Evolutionary conservation across 2,329 filamentous ascomycete genomes (phyloP).

Genomic region (Epichloe hybrida): DNA sequence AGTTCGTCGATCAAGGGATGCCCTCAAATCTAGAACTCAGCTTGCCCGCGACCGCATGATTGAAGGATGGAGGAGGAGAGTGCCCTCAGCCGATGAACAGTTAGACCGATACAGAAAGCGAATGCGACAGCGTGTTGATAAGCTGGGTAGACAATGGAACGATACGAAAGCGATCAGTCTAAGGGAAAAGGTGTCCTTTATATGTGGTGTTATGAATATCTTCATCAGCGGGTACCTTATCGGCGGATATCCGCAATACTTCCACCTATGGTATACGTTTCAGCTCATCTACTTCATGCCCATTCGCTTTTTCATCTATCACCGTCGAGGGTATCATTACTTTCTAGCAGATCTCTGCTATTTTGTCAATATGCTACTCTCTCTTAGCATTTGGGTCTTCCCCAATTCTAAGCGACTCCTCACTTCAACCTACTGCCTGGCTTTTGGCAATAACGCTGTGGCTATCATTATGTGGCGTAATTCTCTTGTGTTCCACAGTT

Average conservation of each 20-base stretch:
- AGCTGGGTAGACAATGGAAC: slow-evolving; percentile 73
- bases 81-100: slow-evolving; percentile 82
- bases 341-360: slow-evolving; percentile 96
- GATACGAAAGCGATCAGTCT: slow-evolving; percentile 78
- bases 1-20: slow-evolving; percentile 70
- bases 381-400: slow-evolving; percentile 80
- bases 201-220: slow-evolving; percentile 91
- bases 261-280: slow-evolving; percentile 83
- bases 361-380: slow-evolving; percentile 81
- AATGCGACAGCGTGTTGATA: slow-evolving; percentile 82
- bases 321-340: slow-evolving; percentile 85
- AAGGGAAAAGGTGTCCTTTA: slow-evolving; percentile 95
- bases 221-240: slow-evolving; percentile 93
- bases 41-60: slow-evolving; percentile 81
- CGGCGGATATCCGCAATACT: slow-evolving; percentile 70
- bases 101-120: slow-evolving; percentile 79
- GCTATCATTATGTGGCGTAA: slow-evolving; percentile 99
- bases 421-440: slow-evolving; percentile 81
- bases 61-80: slow-evolving; percentile 78
- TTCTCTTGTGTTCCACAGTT: slow-evolving; percentile 92
- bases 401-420: slow-evolving; percentile 83
- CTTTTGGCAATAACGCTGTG: slow-evolving; percentile 91
- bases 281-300: slow-evolving; percentile 95
- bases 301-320: slow-evolving; percentile 83
- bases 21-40: slow-evolving; percentile 59